Conservation (phyloP, 2,329 filamentous ascomycete genomes). For the Monosporascus sp. region DNA sequence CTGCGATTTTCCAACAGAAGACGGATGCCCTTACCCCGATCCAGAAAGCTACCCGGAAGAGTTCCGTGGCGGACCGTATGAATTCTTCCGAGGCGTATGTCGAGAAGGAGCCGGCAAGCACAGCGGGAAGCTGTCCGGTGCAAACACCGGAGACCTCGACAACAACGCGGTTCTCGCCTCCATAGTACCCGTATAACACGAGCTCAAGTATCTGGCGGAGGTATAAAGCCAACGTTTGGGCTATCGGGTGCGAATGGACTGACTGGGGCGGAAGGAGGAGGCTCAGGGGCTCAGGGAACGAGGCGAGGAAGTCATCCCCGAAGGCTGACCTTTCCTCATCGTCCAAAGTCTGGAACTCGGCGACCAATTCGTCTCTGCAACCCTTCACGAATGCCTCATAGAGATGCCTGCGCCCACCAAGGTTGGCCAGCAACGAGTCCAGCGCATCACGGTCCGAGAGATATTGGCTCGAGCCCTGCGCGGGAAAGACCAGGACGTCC, state of each 20-base stretch:
- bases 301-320: neutral
- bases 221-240: slow-evolving; percentile 2
- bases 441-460: neutral
- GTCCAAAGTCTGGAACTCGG: neutral
- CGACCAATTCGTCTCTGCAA: neutral
- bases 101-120: neutral
- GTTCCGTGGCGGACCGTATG: neutral
- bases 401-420: neutral
- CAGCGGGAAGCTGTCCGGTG: neutral
- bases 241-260: neutral
- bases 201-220: slow-evolving; percentile 2
- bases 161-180: neutral
- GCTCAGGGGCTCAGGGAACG: neutral
- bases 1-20: neutral
- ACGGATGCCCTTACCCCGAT: neutral
- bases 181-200: neutral
- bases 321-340: neutral
- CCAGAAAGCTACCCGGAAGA: slow-evolving; percentile 2
- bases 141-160: slow-evolving; percentile 2
- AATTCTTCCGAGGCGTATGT: slow-evolving; percentile 1
- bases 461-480: slow-evolving; percentile 4
- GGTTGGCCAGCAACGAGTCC: neutral
- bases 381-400: neutral
- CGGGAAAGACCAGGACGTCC: slow-evolving; percentile 4
- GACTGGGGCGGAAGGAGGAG: slow-evolving; percentile 1